Percentiles rank a stretch among this genome's conserved stretches.
phyloP scores from a whole-genome alignment of 2,329 filamentous ascomycete genomes.

The Verticillium nonalfalfae region DNA sequence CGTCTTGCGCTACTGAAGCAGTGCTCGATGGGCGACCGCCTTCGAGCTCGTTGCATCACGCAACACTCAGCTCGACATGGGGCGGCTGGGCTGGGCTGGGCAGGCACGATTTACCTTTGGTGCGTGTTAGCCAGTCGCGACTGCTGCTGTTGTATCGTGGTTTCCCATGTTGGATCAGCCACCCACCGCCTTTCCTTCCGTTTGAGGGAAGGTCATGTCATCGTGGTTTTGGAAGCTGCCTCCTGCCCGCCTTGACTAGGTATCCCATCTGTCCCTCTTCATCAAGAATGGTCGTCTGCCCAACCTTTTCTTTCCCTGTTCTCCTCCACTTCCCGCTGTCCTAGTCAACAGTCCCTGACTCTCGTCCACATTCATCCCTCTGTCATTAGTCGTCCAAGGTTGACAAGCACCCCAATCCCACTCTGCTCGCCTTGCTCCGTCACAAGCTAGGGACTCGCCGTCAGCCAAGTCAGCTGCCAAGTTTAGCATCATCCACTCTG shows the following conservation, averaged over 20 bases:
- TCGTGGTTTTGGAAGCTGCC: background rate
- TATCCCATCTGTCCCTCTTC: background rate
- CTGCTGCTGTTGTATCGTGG: background rate
- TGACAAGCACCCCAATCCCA: background rate
- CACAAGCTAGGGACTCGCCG: background rate
- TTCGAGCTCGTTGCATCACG: background rate
- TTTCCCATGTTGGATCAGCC: background rate
- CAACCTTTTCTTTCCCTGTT: background rate
- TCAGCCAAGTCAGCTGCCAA: constrained; percentile 1
- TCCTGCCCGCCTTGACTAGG: background rate
- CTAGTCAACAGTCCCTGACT: background rate
- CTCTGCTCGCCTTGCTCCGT: background rate
- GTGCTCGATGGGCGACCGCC: background rate
- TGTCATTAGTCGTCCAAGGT: background rate
- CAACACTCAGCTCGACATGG: background rate
- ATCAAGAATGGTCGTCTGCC: background rate
- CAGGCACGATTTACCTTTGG: background rate
- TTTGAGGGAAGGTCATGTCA: background rate
- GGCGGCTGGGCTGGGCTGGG: background rate
- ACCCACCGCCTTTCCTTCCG: background rate
- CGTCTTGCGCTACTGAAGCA: background rate
- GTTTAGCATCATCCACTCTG: background rate
- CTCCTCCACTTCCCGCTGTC: background rate
- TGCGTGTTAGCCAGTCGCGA: background rate
- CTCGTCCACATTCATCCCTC: background rate